Evolutionary conservation across 2,329 filamentous ascomycete species (phyloP).

Genomic region (Shiraia sp.): DNA sequence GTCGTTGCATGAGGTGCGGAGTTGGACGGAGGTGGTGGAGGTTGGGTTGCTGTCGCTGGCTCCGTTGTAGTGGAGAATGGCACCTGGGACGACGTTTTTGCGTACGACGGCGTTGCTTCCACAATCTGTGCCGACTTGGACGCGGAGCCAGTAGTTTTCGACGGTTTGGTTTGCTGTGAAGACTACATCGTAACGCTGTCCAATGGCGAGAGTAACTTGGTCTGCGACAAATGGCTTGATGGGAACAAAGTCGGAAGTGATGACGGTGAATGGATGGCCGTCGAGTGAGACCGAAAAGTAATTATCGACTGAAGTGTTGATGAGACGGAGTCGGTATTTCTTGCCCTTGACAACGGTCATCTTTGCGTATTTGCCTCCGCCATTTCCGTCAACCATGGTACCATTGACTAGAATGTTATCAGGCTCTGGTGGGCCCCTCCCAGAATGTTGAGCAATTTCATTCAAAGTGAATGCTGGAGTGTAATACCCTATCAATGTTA

Average conservation of each 20-base stretch:
- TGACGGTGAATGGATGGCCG: slow-evolving; percentile 48
- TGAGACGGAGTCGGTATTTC: slow-evolving; percentile 61
- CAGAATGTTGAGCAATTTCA: slow-evolving; percentile 38
- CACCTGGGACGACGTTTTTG: slow-evolving; percentile 41
- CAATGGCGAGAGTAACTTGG: slow-evolving; percentile 40
- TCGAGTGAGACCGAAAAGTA: slow-evolving; percentile 43
- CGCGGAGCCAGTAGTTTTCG: slow-evolving; percentile 53
- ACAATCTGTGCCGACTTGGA: slow-evolving; percentile 40
- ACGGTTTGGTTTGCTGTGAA: slow-evolving; percentile 50
- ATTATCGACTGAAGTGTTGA: slow-evolving; percentile 55
- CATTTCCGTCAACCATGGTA: slow-evolving; percentile 55
- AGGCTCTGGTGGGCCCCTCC: slow-evolving; percentile 38
- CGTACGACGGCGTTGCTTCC: slow-evolving; percentile 29
- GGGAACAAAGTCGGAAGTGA: slow-evolving; percentile 50
- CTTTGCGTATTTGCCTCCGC: slow-evolving; percentile 40
- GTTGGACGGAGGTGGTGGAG: slow-evolving; percentile 30
- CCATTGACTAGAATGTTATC: slow-evolving; percentile 59
- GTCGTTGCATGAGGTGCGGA: slow-evolving; percentile 45
- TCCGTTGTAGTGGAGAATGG: slow-evolving; percentile 46
- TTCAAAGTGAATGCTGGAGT: slow-evolving; percentile 35
- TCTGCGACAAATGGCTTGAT: slow-evolving; percentile 45
- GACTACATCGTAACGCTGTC: slow-evolving; percentile 53
- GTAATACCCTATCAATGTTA: slow-evolving; percentile 52
- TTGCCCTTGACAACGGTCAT: slow-evolving; percentile 51
- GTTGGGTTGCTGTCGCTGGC: slow-evolving; percentile 42